Evolutionary conservation across 352 stramenopile genomes (phyloP), one percentile per base, ranked within the genome.

Genomic region (Phytophthora fragariaefolia): DNA sequence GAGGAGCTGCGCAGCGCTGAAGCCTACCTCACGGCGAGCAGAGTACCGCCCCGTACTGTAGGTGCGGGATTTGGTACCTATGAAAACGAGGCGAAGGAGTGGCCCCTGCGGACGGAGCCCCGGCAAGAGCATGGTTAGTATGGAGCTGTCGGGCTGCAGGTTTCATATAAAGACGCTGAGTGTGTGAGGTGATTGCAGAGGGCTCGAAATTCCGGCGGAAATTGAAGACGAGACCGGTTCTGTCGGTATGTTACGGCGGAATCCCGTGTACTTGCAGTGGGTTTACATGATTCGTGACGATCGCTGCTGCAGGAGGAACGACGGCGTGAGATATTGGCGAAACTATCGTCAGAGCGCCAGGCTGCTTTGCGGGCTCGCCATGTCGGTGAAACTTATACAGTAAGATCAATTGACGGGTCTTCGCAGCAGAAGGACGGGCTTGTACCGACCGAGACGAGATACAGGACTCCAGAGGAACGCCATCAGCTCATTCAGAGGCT

Each of bases 1-100:
- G 80, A 87, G 18, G 85, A 93, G 48, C 71, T 93, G 18, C 81
- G 73, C 9, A 73, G 64, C 3, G 82, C 85, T 0, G 83, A 93
- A 53, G 73, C 79, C 12, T 93, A 93, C 55, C 62, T 93, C 22
- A 71, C 67, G 3, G 59, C 80, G 5, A 46, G 58, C 27, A 36
- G 24, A 17, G 23, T 22, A 5, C 51, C 57, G 7, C 22, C 28
- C 46, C n/a, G 17, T 43, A 42, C 56, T 24, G 26, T 52, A 20
- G n/a, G 13, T 26, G 22, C 28, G 9, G 24, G 10, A 3, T 56
- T 17, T 50, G 48, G 24, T 10, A 9, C 22, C 13, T 47, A 32
- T 9, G 7, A 46, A 0, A 34, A 34, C 7, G 17, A 40, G 18
- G 15, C 26, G 36, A 40, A 28, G 6, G 38, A 66, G 15, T 61